Conservation (phyloP, 2,329 filamentous ascomycete genomes). For the Sclerotinia trifoliorum region DNA sequence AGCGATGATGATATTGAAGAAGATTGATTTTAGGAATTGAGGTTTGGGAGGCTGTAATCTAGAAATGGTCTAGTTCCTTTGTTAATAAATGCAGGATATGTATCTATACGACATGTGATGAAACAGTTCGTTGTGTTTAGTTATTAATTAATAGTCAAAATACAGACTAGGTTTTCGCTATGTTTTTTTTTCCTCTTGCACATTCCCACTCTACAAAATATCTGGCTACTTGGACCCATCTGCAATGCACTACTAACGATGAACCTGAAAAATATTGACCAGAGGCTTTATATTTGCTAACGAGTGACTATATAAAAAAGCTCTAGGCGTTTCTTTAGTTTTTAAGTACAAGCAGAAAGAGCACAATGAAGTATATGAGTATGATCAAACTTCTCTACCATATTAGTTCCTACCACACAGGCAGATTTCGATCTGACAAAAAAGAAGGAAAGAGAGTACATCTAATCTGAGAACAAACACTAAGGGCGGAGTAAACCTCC, state of each 20-base stretch:
- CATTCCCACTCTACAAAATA: background rate
- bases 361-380: conserved; percentile 36
- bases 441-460: conserved; percentile 22
- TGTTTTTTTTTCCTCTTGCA: background rate
- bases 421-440: conserved; percentile 28
- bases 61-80: background rate
- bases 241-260: background rate
- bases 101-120: background rate
- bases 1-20: conserved; percentile 87
- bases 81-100: background rate
- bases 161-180: background rate
- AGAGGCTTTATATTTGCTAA: conserved; percentile 38
- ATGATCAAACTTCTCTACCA: conserved; percentile 32
- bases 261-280: background rate
- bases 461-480: conserved; percentile 31
- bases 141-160: background rate
- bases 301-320: conserved; percentile 41
- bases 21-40: conserved; percentile 28
- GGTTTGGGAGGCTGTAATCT: background rate
- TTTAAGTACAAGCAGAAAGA: conserved; percentile 33
- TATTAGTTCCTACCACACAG: conserved; percentile 30
- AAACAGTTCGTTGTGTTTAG: background rate
- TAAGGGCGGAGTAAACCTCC: conserved; percentile 33
- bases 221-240: background rate
- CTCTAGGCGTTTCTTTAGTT: conserved; percentile 27